These are phyloP conservation scores for Fusarium illudens DNA, from an alignment of 2,329 filamentous ascomycete genomes.

Conservation along the genomic window DNA sequence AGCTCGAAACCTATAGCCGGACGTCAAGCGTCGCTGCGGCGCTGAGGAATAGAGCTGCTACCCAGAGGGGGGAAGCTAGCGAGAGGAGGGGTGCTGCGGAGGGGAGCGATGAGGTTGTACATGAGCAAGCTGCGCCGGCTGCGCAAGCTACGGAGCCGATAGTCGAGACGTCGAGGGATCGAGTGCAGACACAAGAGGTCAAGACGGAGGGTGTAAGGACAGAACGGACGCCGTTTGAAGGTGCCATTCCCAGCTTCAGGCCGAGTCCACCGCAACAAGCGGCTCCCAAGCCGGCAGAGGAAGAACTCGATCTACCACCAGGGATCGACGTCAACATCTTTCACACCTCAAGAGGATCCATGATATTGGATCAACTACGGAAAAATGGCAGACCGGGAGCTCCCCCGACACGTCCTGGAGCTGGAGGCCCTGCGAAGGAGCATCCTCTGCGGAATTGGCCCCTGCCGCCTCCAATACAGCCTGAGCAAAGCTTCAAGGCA, in stretches of 20 bases:
- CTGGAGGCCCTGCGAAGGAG: conserved; percentile 44
- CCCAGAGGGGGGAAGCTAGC: conserved; percentile 4
- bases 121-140: conserved; percentile 22
- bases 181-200: conserved; percentile 8
- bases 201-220: conserved; percentile 6
- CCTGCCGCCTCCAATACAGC: conserved; percentile 33
- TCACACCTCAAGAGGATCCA: conserved; percentile 56
- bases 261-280: conserved; percentile 9
- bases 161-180: conserved; percentile 7
- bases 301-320: conserved; percentile 48
- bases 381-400: conserved; percentile 35
- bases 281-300: conserved; percentile 18
- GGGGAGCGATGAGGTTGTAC: conserved; percentile 7
- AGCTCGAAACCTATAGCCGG: conserved; percentile 60
- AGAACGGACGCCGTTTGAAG: conserved; percentile 10
- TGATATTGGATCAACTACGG: conserved; percentile 52
- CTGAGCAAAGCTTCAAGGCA: conserved; percentile 1
- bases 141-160: conserved; percentile 13
- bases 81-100: conserved; percentile 1
- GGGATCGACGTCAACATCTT: conserved; percentile 59
- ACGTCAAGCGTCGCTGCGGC: conserved; percentile 55
- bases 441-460: conserved; percentile 51
- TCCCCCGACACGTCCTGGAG: conserved; percentile 7
- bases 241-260: conserved; percentile 17
- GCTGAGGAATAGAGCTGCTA: conserved; percentile 42